Evolutionary conservation across 2,329 filamentous ascomycete species (phyloP), one percentile per base, ranked within the genome.

Genomic region (Aspergillus eucalypticola): DNA sequence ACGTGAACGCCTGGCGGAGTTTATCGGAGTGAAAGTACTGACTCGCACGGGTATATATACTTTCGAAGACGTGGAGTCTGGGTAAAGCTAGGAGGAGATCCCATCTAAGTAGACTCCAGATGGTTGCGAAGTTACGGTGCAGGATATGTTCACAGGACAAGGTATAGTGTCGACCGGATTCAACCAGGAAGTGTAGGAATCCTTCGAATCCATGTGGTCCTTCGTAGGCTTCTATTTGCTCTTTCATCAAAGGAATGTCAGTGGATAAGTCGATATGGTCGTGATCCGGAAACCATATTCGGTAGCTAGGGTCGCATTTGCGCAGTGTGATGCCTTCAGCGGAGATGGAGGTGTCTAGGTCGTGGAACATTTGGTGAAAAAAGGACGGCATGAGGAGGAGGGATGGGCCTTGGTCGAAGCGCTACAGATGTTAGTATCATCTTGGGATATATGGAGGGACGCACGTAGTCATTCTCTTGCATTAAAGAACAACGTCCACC

Each of bases 381-480:
- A 91, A 81, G 58, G 85, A 83, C 2, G 90, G 90, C 5, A 92
- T 84, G 0, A 92, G 81, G 17, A 92, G 83, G 3, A 92, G 83
- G 1, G 88, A 91, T 0, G 90, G 90, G 0, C 90, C 90, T 78
- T 91, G 89, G 69, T 92, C 90, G 77, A 92, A 92, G 59, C 90
- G 80, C 78, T 83, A 27, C 25, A 27, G 61, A 6, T n/a, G 17
- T 44, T 44, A 56, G 41, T 41, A 8, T 10, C 51, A 42, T 49
- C 48, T 48, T 62, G 46, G 54, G 15, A 35, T 35, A 35, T 32
- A 3, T 4, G 17, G 41, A 25, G 19, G 8, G 25, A 58, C 75
- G 52, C 68, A 81, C 85, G 73, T 87, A 86, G 57, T 84, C 86
- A 51, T 84, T 76, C 60, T 84, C 78, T 55, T 84, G 78, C 39